These are phyloP conservation scores for Cephalotrichum gorgonifer DNA, from an alignment of 2,329 filamentous ascomycete species.

Conservation along the genomic window DNA sequence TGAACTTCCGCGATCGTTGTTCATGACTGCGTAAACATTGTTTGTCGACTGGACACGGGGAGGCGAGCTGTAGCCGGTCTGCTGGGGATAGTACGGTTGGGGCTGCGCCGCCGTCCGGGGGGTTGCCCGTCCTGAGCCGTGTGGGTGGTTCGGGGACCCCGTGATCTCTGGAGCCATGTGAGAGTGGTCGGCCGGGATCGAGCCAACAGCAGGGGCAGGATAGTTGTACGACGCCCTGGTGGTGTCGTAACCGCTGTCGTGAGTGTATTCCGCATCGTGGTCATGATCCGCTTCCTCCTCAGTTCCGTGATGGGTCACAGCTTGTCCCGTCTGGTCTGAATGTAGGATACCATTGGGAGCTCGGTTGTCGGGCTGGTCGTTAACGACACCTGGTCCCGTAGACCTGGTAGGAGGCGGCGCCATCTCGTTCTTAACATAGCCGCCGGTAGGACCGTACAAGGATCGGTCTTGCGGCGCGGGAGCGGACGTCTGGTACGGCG, in stretches of 20 bases:
- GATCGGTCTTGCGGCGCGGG: conserved; percentile 46
- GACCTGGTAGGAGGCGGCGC: conserved; percentile 62
- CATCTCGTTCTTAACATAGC: conserved; percentile 81
- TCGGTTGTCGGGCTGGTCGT: conserved; percentile 54
- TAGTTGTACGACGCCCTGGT: conserved; percentile 69
- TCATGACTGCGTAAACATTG: conserved; percentile 84
- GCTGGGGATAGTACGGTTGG: conserved; percentile 62
- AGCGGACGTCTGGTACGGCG: conserved; percentile 57
- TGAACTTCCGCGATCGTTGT: conserved; percentile 57
- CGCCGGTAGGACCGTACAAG: conserved; percentile 56
- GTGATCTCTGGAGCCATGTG: conserved; percentile 77
- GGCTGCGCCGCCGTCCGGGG: conserved; percentile 66
- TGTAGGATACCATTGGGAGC: conserved; percentile 55
- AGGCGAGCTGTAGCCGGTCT: conserved; percentile 65
- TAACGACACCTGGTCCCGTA: conserved; percentile 32
- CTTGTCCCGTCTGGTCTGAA: conserved; percentile 35
- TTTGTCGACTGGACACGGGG: conserved; percentile 62
- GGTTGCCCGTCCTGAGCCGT: conserved; percentile 73
- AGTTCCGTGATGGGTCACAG: conserved; percentile 38
- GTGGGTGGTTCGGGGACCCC: conserved; percentile 69
- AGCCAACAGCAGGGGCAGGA: conserved; percentile 54
- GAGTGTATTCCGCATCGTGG: conserved; percentile 76
- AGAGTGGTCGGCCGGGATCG: conserved; percentile 57
- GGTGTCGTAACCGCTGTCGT: conserved; percentile 67
- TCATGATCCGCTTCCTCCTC: conserved; percentile 65